Evolutionary conservation across 208 protist genomes (phyloP).

Genomic region (Leptomonas seymouri): DNA sequence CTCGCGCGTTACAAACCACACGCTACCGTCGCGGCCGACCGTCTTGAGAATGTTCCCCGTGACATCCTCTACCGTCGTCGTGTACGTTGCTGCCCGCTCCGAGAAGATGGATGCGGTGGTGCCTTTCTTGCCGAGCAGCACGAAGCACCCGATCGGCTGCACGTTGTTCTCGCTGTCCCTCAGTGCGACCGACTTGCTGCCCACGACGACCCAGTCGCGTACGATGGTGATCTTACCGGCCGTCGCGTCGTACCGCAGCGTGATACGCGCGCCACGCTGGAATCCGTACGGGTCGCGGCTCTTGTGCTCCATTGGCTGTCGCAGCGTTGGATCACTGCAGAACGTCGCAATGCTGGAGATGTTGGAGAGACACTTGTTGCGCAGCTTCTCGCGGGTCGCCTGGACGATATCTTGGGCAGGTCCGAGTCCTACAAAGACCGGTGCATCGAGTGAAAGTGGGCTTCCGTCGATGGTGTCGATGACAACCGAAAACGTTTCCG

Average conservation of each 20-base stretch:
- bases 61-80: slow-evolving; percentile 51
- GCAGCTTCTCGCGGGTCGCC: slow-evolving; percentile 68
- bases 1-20: slow-evolving; percentile 62
- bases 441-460: slow-evolving; percentile 52
- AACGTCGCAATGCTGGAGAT: slow-evolving; percentile 41
- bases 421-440: slow-evolving; percentile 81
- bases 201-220: slow-evolving; percentile 82
- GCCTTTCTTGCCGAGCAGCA: slow-evolving; percentile 73
- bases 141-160: slow-evolving; percentile 64
- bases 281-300: slow-evolving; percentile 77
- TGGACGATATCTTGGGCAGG: slow-evolving; percentile 62
- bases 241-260: slow-evolving; percentile 64
- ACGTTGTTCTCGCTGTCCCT: slow-evolving; percentile 34
- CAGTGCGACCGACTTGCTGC: slow-evolving; percentile 44
- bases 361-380: slow-evolving; percentile 53
- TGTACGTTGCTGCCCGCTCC: slow-evolving; percentile 47
- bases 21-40: slow-evolving; percentile 23
- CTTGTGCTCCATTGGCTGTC: slow-evolving; percentile 50
- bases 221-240: slow-evolving; percentile 49
- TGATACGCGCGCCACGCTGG: slow-evolving; percentile 67
- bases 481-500: slow-evolving; percentile 56
- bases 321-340: slow-evolving; percentile 81
- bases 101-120: slow-evolving; percentile 66
- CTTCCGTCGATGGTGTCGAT: slow-evolving; percentile 68
- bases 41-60: slow-evolving; percentile 55